phyloP scores from a whole-genome alignment of 257 asterid species.

The Solanum tarapatanum region DNA sequence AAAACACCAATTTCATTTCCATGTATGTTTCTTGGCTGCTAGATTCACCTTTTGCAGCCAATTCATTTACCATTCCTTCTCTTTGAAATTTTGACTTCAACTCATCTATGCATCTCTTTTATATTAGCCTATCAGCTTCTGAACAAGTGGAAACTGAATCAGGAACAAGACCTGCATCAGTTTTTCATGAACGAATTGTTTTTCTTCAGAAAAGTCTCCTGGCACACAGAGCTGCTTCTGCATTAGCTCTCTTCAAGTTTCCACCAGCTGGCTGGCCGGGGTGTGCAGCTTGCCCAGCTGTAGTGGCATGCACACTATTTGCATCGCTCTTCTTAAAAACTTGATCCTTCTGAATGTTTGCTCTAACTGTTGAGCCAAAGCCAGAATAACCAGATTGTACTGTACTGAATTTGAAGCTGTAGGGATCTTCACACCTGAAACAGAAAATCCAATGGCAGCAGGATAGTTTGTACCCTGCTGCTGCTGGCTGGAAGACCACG shows the following conservation, averaged over 20 bases:
- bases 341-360: neutral
- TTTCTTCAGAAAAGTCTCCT: neutral
- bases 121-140: neutral
- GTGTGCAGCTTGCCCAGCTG: slow-evolving; percentile 6
- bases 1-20: neutral
- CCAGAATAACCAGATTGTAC: neutral
- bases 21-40: neutral
- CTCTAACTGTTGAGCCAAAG: neutral
- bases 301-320: neutral
- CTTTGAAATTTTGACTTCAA: neutral
- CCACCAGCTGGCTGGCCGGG: slow-evolving; percentile 2
- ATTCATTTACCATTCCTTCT: neutral
- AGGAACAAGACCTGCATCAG: neutral
- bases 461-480: slow-evolving; percentile 2
- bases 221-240: neutral
- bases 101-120: neutral
- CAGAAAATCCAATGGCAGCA: neutral
- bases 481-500: neutral
- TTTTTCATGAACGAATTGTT: neutral
- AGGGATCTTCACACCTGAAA: neutral
- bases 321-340: neutral
- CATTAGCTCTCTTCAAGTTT: slow-evolving; percentile 15
- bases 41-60: neutral
- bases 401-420: neutral
- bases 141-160: neutral